These are phyloP conservation scores for Calvatia gigantea DNA, from an alignment of 768 basidiomycete species.

Conservation along the genomic window DNA sequence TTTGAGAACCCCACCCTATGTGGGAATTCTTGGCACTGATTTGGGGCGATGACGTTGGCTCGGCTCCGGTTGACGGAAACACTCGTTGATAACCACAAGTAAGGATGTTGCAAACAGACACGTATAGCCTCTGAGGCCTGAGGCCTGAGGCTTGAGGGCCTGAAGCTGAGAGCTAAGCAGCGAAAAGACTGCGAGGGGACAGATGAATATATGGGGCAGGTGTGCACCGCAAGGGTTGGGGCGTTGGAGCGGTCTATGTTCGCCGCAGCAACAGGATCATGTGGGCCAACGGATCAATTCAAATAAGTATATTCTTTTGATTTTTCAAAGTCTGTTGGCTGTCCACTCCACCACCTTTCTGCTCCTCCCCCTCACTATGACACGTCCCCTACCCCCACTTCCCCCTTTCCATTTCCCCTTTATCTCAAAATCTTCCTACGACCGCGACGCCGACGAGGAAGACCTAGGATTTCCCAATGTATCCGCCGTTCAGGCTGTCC, in stretches of 20 bases:
- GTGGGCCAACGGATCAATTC: not conserved
- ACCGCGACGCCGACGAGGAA: not conserved
- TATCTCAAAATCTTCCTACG: not conserved
- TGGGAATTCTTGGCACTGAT: too few relatives aligned
- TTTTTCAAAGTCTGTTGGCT: not conserved
- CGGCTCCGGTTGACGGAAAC: too few relatives aligned
- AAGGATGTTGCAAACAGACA: too few relatives aligned
- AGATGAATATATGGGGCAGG: not conserved
- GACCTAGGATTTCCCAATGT: conserved; percentile 3
- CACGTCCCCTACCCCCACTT: conserved; percentile 5
- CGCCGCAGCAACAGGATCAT: conserved; percentile 9
- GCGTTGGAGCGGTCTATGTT: not conserved
- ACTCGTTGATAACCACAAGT: too few relatives aligned
- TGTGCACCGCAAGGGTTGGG: not conserved
- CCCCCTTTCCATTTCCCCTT: conserved; percentile 2
- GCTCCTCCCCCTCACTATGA: conserved; percentile 6
- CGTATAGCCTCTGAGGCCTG: too few relatives aligned
- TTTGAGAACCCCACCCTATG: too few relatives aligned
- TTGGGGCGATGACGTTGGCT: too few relatives aligned
- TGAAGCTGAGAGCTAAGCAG: too few relatives aligned
- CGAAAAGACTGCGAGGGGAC: too few relatives aligned
- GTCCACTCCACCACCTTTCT: not conserved
- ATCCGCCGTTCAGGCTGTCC: conserved; percentile 19
- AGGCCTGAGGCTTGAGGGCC: too few relatives aligned
- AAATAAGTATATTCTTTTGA: not conserved